Evolutionary conservation across 2,329 filamentous ascomycete species (phyloP), one percentile per base, ranked within the genome.

Genomic region (Chrysosporium keratinophilum): DNA sequence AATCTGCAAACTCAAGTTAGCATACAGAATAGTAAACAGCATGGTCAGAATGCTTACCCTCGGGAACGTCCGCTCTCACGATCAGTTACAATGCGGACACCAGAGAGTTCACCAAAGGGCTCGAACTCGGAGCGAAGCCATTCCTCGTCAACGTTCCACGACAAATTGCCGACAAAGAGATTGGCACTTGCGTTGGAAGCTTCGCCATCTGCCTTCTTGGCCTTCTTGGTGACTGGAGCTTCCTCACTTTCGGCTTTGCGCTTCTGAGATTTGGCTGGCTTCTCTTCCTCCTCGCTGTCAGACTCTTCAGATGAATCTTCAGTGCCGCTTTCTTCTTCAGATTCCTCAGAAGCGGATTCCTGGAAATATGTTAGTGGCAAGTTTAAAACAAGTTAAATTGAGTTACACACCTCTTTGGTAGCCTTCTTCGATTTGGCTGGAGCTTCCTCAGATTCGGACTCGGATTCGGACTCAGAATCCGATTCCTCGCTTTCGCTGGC

Each of bases 111-210:
- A 59, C 84, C 84, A 64, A 84, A 91, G 58, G 80, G 74, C 75
- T 89, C 81, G 75, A 96, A 95, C 69, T 91, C 85, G 63, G 84
- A 79, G 61, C 80, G 78, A 59, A 96, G 82, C 74, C 81, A 81
- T 60, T 89, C 82, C 71, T 95, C 90, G 63, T 94, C 87, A 51
- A 95, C 77, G 67, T 84, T 87, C 89, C 89, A 96, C 72, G 87
- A 88, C 59, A 96, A 78, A 76, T 88, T 91, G 62, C 90, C 90
- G 60, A 89, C 82, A 71, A 95, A 96, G 52, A 96, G 82, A 64
- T 89, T 95, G 61, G 66, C 59, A 33, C 76, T 75, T 64, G 75
- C 70, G 55, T 76, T 69, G 59, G 63, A 67, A 52, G 68, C 69
- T 43, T 67, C 68, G 39, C 60, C 69, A 56, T 69, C 75, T 50